A percentile compares a stretch with the other conserved stretches of the same genome.
Evolutionary conservation across 768 basidiomycete species (phyloP).

Genomic region (Rhodotorula paludigena): DNA sequence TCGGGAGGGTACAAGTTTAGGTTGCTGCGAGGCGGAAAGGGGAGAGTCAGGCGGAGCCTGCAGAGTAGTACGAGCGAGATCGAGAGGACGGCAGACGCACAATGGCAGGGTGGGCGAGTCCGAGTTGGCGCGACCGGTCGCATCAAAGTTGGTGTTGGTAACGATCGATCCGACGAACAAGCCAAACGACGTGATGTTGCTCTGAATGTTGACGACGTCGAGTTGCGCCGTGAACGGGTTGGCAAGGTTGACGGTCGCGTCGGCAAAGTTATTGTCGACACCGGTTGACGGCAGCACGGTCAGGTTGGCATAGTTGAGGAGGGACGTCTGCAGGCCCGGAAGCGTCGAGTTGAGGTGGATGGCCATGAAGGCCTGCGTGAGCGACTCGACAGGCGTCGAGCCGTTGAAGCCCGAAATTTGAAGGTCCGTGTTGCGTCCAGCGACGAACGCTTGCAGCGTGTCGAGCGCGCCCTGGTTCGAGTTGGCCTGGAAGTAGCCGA

Average conservation of each 20-base stretch:
- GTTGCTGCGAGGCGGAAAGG: conserved; percentile 49
- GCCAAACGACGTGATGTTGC: conserved; percentile 61
- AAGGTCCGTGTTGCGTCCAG: conserved; percentile 50
- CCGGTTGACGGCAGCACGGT: conserved; percentile 59
- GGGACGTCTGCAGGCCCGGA: conserved; percentile 58
- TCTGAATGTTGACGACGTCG: conserved; percentile 57
- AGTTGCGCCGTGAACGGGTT: conserved; percentile 67
- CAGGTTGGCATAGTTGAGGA: conserved; percentile 58
- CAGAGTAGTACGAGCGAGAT: not conserved
- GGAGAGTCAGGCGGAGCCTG: too few relatives aligned
- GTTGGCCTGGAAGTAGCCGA: conserved; percentile 54
- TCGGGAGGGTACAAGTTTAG: conserved; percentile 63
- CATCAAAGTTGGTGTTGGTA: conserved; percentile 54
- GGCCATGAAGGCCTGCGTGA: conserved; percentile 60
- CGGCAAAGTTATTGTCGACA: conserved; percentile 56
- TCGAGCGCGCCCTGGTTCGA: conserved; percentile 57
- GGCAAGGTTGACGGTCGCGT: conserved; percentile 48
- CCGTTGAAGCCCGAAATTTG: conserved; percentile 46
- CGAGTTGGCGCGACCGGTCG: conserved; percentile 56
- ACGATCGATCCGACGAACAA: conserved; percentile 62
- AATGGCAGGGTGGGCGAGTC: conserved; percentile 55
- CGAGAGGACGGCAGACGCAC: not conserved
- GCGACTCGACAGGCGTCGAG: conserved; percentile 59
- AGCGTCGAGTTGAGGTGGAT: conserved; percentile 58
- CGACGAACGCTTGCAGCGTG: conserved; percentile 65